A percentile compares a stretch with the other conserved stretches of the same genome.
phyloP scores from a whole-genome alignment of 352 stramenopile genomes.

The Phytophthora sansomeana region DNA sequence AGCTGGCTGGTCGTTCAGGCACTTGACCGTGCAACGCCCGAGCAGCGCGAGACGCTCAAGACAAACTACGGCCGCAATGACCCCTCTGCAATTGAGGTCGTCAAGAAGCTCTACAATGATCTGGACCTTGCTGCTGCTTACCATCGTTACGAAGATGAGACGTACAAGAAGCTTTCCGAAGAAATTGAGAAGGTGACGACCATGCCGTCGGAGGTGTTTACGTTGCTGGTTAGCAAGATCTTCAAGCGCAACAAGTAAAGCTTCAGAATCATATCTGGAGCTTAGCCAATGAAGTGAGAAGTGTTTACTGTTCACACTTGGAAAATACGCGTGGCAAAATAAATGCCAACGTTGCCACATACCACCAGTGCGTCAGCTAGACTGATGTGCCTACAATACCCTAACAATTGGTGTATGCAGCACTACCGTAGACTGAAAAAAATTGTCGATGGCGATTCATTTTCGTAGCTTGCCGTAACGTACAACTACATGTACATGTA shows the following conservation, averaged over 20 bases:
- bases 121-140: constrained; percentile 91
- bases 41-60: constrained; percentile 88
- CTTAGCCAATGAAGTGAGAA: constrained; percentile 1
- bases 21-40: constrained; percentile 68
- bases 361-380: too few species aligned
- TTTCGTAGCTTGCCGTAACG: too few species aligned
- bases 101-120: constrained; percentile 96
- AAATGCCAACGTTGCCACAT: neutral
- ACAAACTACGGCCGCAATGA: constrained; percentile 94
- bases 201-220: constrained; percentile 94
- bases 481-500: too few species aligned
- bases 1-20: constrained; percentile 98
- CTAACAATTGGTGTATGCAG: too few species aligned
- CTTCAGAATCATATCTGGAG: neutral
- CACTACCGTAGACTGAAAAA: too few species aligned
- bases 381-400: too few species aligned
- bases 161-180: constrained; percentile 83
- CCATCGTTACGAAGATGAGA: constrained; percentile 95
- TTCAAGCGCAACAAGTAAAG: constrained; percentile 97
- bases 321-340: neutral
- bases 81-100: constrained; percentile 72
- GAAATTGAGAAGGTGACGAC: constrained; percentile 83
- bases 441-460: too few species aligned
- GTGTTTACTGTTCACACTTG: neutral
- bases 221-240: constrained; percentile 95